A percentile compares a stretch with the other conserved stretches of the same genome.
Conservation (phyloP, 2,329 filamentous ascomycete species). For the Cladosporium sp. region DNA sequence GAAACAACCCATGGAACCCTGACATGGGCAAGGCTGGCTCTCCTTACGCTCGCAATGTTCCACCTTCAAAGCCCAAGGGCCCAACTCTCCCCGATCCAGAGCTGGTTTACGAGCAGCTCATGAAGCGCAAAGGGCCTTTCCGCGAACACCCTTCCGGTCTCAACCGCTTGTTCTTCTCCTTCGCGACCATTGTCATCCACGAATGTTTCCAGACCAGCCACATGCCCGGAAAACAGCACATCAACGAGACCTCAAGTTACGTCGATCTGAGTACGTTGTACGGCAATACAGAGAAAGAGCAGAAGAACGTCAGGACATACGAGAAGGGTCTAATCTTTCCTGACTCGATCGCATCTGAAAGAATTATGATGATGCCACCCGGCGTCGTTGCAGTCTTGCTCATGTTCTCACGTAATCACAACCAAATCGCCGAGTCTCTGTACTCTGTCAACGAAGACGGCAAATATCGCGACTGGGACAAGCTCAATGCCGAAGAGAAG, state of each 20-base stretch:
- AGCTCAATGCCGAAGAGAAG: slow-evolving; percentile 27
- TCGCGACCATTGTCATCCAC: slow-evolving; percentile 47
- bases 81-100: slow-evolving; percentile 47
- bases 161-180: slow-evolving; percentile 46
- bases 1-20: slow-evolving; percentile 47
- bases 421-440: slow-evolving; percentile 39
- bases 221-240: slow-evolving; percentile 18
- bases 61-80: slow-evolving; percentile 47
- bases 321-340: slow-evolving; percentile 41
- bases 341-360: slow-evolving; percentile 42
- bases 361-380: slow-evolving; percentile 48
- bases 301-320: slow-evolving; percentile 41
- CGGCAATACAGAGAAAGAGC: slow-evolving; percentile 42
- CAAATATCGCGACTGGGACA: slow-evolving; percentile 40
- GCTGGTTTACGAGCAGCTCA: slow-evolving; percentile 43
- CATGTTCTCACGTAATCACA: slow-evolving; percentile 46
- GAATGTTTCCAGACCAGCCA: slow-evolving; percentile 45
- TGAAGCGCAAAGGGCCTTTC: slow-evolving; percentile 39
- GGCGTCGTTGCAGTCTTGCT: slow-evolving; percentile 40
- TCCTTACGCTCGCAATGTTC: slow-evolving; percentile 43
- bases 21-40: slow-evolving; percentile 52
- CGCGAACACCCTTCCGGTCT: slow-evolving; percentile 43
- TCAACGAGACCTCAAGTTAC: slow-evolving; percentile 46
- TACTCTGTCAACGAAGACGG: slow-evolving; percentile 42
- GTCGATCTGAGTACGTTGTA: slow-evolving; percentile 47